Evolutionary conservation across 345 rosid genomes (phyloP).

Genomic region (Hypericum androsaemum): DNA sequence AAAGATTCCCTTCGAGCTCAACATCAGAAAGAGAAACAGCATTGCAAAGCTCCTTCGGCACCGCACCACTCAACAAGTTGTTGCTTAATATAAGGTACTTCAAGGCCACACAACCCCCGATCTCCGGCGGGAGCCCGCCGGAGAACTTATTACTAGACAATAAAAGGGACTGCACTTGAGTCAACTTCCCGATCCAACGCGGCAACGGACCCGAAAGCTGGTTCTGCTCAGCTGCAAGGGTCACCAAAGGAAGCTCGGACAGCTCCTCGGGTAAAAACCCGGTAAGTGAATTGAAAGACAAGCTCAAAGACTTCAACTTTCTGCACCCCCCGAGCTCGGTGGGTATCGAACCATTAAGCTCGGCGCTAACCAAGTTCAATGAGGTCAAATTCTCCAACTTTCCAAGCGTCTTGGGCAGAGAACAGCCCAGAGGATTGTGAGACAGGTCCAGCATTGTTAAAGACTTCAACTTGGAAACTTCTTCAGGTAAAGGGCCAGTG

Average conservation of each 20-base stretch:
- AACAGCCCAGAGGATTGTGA: constrained; percentile 60
- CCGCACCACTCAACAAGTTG: constrained; percentile 48
- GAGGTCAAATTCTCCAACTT: constrained; percentile 37
- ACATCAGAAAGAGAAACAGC: constrained; percentile 45
- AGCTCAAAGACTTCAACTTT: constrained; percentile 48
- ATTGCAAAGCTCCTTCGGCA: constrained; percentile 65
- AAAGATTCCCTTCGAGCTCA: constrained; percentile 46
- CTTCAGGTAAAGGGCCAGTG: constrained; percentile 66
- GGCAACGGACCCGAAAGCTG: constrained; percentile 63
- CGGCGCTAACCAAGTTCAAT: constrained; percentile 47
- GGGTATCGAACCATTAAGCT: constrained; percentile 61
- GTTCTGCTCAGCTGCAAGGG: constrained; percentile 71
- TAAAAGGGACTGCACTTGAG: constrained; percentile 43
- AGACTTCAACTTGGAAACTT: constrained; percentile 32
- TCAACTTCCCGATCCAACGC: constrained; percentile 70
- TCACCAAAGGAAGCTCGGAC: constrained; percentile 40
- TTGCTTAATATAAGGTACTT: constrained; percentile 44
- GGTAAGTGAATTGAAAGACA: constrained; percentile 63
- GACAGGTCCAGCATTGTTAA: constrained; percentile 67
- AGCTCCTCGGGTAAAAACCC: constrained; percentile 62
- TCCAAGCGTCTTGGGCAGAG: constrained; percentile 52
- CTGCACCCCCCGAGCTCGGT: constrained; percentile 57
- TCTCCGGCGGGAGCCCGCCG: constrained; percentile 48
- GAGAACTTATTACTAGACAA: constrained; percentile 47
- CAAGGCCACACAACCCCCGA: constrained; percentile 51